These are phyloP conservation scores for Gossypium anomalum DNA, from an alignment of 345 rosid genomes.

Conservation along the genomic window DNA sequence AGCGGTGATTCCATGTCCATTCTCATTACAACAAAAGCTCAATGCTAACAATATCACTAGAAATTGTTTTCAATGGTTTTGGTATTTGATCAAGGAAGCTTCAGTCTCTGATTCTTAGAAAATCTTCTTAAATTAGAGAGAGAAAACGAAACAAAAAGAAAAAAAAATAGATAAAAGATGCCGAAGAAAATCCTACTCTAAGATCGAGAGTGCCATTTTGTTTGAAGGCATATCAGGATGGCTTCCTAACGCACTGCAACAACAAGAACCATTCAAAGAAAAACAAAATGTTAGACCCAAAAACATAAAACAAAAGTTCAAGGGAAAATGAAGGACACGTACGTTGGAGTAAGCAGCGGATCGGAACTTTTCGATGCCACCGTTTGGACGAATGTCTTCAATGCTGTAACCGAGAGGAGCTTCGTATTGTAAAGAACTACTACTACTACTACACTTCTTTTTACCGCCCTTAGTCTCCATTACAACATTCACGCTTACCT, in stretches of 20 bases:
- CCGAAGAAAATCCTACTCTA: slow-evolving; percentile 28
- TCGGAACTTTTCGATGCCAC: slow-evolving; percentile 80
- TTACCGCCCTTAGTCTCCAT: slow-evolving; percentile 70
- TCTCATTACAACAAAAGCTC: not conserved
- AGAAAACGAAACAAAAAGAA: not conserved
- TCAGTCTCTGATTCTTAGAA: not conserved
- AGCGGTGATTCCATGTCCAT: slow-evolving; percentile 19
- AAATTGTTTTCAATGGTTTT: not conserved
- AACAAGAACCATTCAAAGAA: not conserved
- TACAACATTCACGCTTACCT: slow-evolving; percentile 62
- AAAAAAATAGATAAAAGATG: not conserved
- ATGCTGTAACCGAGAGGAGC: slow-evolving; percentile 79
- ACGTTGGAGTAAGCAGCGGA: slow-evolving; percentile 87
- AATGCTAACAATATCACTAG: not conserved
- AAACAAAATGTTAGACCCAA: not conserved
- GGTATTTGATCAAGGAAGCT: not conserved
- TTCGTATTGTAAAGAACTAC: slow-evolving; percentile 51
- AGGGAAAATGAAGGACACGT: not conserved
- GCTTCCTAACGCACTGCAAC: slow-evolving; percentile 72
- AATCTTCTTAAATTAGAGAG: not conserved
- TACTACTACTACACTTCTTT: slow-evolving; percentile 40
- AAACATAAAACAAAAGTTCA: not conserved
- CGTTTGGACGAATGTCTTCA: slow-evolving; percentile 87
- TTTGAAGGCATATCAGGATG: slow-evolving; percentile 53
- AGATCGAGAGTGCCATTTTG: not conserved